Conservation (phyloP, 139 green algal genomes). For the Pleodorina starrii region DNA sequence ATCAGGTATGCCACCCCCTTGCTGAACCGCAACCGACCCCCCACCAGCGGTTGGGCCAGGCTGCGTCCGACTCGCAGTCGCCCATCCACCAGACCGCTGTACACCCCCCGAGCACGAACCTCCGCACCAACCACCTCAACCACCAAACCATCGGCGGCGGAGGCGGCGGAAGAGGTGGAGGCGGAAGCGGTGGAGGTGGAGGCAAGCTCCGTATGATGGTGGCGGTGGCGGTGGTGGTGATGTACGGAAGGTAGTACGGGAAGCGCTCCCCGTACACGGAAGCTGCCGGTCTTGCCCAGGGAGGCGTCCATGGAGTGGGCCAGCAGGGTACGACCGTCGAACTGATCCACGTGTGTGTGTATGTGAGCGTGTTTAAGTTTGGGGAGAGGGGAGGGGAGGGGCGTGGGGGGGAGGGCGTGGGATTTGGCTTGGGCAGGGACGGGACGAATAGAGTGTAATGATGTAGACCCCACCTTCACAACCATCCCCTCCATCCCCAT, state of each 20-base stretch:
- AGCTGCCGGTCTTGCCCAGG: constrained; percentile 75
- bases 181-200: too few species aligned
- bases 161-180: not conserved
- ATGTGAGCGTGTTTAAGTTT: too few species aligned
- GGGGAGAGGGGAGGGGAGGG: constrained; percentile 1
- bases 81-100: constrained; percentile 79
- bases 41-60: constrained; percentile 75
- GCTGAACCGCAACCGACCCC: constrained; percentile 76
- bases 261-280: constrained; percentile 74
- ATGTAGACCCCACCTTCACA: too few species aligned
- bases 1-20: constrained; percentile 78
- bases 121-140: constrained; percentile 74
- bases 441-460: too few species aligned
- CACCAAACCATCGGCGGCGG: constrained; percentile 48
- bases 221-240: constrained; percentile 4
- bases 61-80: constrained; percentile 66
- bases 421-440: too few species aligned
- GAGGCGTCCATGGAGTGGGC: constrained; percentile 79
- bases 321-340: constrained; percentile 53
- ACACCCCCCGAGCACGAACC: constrained; percentile 79
- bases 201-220: not conserved
- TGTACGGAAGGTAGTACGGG: constrained; percentile 59
- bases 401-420: not conserved
- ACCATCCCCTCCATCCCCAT: too few species aligned
- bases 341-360: constrained; percentile 28